A percentile compares a stretch with the other conserved stretches of the same genome.
Conservation (phyloP, 495 filamentous ascomycete species). For the Arthonia radiata region DNA sequence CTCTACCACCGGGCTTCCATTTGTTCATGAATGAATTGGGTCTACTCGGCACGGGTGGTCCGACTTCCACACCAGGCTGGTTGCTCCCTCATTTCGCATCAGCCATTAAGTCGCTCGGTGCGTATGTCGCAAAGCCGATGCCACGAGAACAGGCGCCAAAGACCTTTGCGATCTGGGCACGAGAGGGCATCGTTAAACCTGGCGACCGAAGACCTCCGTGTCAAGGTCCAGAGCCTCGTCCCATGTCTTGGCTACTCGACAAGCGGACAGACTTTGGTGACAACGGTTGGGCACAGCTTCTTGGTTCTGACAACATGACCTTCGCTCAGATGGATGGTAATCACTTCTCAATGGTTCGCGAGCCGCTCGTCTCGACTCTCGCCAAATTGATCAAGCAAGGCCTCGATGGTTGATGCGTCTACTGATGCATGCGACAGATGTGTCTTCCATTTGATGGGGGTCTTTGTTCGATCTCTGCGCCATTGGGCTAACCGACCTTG, state of each 20-base stretch:
- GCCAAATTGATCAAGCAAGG: too few relatives aligned
- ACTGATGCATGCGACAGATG: too few relatives aligned
- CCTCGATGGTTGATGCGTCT: too few relatives aligned
- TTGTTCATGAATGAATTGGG: constrained; percentile 58
- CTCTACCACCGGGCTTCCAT: constrained; percentile 51
- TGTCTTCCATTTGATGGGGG: too few relatives aligned
- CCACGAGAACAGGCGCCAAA: constrained; percentile 27
- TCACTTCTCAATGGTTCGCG: constrained; percentile 51
- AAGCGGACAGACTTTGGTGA: constrained; percentile 55
- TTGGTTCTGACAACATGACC: constrained; percentile 36
- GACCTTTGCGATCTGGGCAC: constrained; percentile 51
- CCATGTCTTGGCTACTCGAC: constrained; percentile 53
- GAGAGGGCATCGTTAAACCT: constrained; percentile 54
- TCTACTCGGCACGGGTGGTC: constrained; percentile 39
- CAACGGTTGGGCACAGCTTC: constrained; percentile 56
- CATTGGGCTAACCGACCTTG: too few relatives aligned
- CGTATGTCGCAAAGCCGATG: constrained; percentile 38
- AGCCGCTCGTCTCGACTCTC: constrained; percentile 20
- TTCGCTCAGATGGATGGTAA: constrained; percentile 39
- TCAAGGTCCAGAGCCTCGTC: constrained; percentile 30
- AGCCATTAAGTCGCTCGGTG: constrained; percentile 47
- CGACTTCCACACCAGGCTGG: constrained; percentile 35
- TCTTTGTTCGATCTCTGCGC: too few relatives aligned
- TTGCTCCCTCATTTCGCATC: constrained; percentile 64
- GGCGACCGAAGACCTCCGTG: constrained; percentile 35